A percentile compares a stretch with the other conserved stretches of the same genome.
Conservation (phyloP, 352 stramenopile species). For the Phytophthora melonis region DNA sequence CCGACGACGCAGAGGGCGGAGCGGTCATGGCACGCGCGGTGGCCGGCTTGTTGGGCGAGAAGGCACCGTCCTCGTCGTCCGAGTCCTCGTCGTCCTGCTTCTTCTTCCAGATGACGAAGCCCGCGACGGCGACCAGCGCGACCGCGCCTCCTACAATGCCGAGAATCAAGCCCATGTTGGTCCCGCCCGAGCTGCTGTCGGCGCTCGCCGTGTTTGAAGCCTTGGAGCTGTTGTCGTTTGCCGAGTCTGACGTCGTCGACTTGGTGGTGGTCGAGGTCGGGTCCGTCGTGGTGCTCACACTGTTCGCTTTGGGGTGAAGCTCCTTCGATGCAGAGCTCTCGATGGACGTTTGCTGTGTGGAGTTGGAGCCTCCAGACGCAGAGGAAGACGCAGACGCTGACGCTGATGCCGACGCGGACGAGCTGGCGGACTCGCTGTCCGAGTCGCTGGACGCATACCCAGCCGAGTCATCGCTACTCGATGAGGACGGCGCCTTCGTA, state of each 20-base stretch:
- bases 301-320: constrained; percentile 18
- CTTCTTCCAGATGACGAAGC: constrained; percentile 71
- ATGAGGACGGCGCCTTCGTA: constrained; percentile 37
- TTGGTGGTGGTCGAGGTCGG: constrained; percentile 28
- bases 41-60: constrained; percentile 36
- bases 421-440: constrained; percentile 13
- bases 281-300: constrained; percentile 26
- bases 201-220: constrained; percentile 47
- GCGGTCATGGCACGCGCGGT: constrained; percentile 22
- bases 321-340: constrained; percentile 28
- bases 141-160: constrained; percentile 53
- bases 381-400: constrained; percentile 8
- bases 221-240: constrained; percentile 30
- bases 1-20: constrained; percentile 25
- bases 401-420: constrained; percentile 18
- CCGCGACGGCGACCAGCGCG: constrained; percentile 58
- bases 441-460: constrained; percentile 25
- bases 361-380: constrained; percentile 23
- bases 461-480: constrained; percentile 28
- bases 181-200: constrained; percentile 36
- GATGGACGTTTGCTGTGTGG: constrained; percentile 21
- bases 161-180: constrained; percentile 58
- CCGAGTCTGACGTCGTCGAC: constrained; percentile 38
- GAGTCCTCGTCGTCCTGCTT: constrained; percentile 69
- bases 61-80: constrained; percentile 58